A percentile compares a stretch with the other conserved stretches of the same genome.
These are phyloP conservation scores for Fusarium praegraminearum DNA, from an alignment of 2,329 filamentous ascomycete species.

Conservation along the genomic window DNA sequence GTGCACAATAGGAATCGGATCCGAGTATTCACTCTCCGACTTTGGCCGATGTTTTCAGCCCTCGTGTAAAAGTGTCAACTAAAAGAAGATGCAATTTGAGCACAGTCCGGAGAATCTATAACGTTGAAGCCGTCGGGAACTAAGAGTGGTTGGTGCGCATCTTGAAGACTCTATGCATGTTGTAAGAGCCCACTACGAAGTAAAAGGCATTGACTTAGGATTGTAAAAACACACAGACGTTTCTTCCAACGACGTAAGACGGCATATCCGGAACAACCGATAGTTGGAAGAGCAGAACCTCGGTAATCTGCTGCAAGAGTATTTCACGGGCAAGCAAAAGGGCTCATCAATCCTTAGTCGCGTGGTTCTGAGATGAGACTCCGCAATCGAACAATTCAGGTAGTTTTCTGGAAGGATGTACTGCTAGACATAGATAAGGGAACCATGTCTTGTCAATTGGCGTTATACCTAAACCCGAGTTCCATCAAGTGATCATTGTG, in stretches of 20 bases:
- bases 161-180: not conserved
- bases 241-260: not conserved
- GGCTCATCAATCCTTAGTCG: not conserved
- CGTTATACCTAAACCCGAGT: not conserved
- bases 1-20: not conserved
- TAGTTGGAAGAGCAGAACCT: not conserved
- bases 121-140: slow-evolving; percentile 18
- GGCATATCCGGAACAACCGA: not conserved
- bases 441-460: not conserved
- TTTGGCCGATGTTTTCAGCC: slow-evolving; percentile 40
- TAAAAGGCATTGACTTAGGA: slow-evolving; percentile 15
- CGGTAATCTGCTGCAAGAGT: not conserved
- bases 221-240: slow-evolving; percentile 17
- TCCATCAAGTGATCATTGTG: not conserved
- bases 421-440: not conserved
- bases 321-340: not conserved
- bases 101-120: slow-evolving; percentile 18
- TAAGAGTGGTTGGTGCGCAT: slow-evolving; percentile 37
- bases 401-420: slow-evolving; percentile 36
- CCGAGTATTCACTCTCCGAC: slow-evolving; percentile 26
- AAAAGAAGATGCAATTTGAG: slow-evolving; percentile 10
- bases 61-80: not conserved
- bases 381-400: slow-evolving; percentile 25
- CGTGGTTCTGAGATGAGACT: slow-evolving; percentile 23
- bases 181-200: not conserved